Conservation (phyloP, 2,329 filamentous ascomycete genomes). For the Chalaropsis thielavioides region DNA sequence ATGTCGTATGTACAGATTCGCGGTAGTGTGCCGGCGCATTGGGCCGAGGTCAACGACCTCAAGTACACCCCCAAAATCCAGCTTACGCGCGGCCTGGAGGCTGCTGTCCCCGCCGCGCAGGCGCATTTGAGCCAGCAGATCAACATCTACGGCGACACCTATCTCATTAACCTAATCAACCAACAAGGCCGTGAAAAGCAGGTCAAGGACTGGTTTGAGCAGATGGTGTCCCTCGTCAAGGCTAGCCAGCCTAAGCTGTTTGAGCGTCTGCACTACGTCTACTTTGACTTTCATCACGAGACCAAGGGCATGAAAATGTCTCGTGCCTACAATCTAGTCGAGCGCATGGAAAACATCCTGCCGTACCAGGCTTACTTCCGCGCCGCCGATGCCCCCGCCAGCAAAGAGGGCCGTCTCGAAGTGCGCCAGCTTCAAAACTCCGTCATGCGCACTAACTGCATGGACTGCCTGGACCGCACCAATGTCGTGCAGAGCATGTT, state of each 20-base stretch:
- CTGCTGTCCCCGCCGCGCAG: constrained; percentile 60
- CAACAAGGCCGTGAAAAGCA: constrained; percentile 80
- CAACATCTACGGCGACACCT: constrained; percentile 85
- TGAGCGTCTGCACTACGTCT: constrained; percentile 85
- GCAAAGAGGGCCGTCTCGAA: constrained; percentile 53
- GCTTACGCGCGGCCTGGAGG: constrained; percentile 72
- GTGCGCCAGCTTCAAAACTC: constrained; percentile 69
- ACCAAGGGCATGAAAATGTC: constrained; percentile 93
- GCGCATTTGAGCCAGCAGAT: constrained; percentile 93
- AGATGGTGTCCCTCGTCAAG: constrained; percentile 68
- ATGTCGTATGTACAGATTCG: constrained; percentile 92
- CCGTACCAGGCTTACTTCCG: constrained; percentile 81
- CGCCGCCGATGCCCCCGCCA: constrained; percentile 69
- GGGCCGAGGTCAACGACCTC: constrained; percentile 89
- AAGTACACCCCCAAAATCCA: constrained; percentile 74
- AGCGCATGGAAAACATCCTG: constrained; percentile 64
- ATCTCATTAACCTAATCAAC: constrained; percentile 93
- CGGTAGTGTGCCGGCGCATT: constrained; percentile 89
- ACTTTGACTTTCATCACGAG: constrained; percentile 97
- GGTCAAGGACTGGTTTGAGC: constrained; percentile 88
- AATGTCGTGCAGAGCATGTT: constrained; percentile 98
- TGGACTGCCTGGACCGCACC: constrained; percentile 96
- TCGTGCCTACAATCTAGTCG: constrained; percentile 71
- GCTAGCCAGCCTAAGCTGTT: constrained; percentile 53
- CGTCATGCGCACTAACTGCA: constrained; percentile 94